Conservation (phyloP, 164 flowering plant genomes). For the Vitis cinerea region DNA sequence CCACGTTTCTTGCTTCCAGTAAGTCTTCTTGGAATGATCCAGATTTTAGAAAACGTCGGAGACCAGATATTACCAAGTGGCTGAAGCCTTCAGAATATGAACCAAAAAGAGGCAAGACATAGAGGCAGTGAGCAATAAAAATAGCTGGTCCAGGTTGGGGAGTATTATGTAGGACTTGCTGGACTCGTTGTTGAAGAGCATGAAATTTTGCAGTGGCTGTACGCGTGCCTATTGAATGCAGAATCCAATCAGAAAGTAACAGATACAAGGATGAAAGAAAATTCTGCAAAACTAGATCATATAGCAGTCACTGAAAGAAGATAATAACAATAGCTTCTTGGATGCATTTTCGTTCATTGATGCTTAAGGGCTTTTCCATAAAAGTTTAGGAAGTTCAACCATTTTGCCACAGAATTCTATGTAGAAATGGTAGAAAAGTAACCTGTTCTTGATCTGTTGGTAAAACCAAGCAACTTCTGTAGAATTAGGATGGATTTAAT, state of each 20-base stretch:
- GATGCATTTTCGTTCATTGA: not conserved
- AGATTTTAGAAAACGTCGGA: slow-evolving; percentile 56
- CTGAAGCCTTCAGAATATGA: slow-evolving; percentile 72
- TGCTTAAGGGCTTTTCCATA: not conserved
- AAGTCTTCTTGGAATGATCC: slow-evolving; percentile 34
- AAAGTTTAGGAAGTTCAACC: too few species aligned
- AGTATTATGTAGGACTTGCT: slow-evolving; percentile 44
- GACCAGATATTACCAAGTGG: slow-evolving; percentile 75
- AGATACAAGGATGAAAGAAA: not conserved
- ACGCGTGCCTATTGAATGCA: slow-evolving; percentile 52
- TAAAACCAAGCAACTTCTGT: too few species aligned
- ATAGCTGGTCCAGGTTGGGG: slow-evolving; percentile 73
- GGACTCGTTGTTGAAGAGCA: slow-evolving; percentile 71
- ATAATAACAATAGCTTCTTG: not conserved
- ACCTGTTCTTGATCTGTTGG: too few species aligned
- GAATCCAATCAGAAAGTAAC: slow-evolving; percentile 1
- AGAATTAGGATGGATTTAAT: too few species aligned
- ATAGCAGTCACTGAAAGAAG: not conserved
- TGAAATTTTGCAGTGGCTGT: slow-evolving; percentile 80
- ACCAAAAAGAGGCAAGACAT: slow-evolving; percentile 62
- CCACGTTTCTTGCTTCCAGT: slow-evolving; percentile 43
- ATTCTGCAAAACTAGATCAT: not conserved
- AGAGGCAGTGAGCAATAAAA: slow-evolving; percentile 69
- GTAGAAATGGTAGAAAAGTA: not conserved
- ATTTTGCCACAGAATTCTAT: not conserved